phyloP scores from a whole-genome alignment of 2,329 filamentous ascomycete species.

The Trichoderma sp. region DNA sequence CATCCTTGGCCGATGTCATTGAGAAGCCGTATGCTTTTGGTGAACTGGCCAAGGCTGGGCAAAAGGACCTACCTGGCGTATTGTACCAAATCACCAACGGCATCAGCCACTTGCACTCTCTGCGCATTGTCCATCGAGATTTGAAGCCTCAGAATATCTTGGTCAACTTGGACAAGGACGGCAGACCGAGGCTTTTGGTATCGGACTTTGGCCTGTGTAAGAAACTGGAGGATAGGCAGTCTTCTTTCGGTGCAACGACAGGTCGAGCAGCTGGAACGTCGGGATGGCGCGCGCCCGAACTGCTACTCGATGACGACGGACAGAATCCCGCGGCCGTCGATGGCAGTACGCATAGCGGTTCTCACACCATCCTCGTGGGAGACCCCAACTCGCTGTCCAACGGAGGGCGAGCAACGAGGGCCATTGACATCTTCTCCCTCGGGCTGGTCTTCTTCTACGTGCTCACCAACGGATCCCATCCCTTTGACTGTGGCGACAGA shows the following conservation, averaged over 20 bases:
- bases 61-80: slow-evolving; percentile 74
- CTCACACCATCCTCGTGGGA: slow-evolving; percentile 59
- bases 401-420: slow-evolving; percentile 79
- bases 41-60: slow-evolving; percentile 70
- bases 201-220: slow-evolving; percentile 98
- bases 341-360: slow-evolving; percentile 61
- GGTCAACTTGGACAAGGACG: slow-evolving; percentile 71
- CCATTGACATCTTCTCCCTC: slow-evolving; percentile 96
- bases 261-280: slow-evolving; percentile 91
- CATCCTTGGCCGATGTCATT: slow-evolving; percentile 88
- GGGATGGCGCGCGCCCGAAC: slow-evolving; percentile 94
- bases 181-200: slow-evolving; percentile 81
- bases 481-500: slow-evolving; percentile 89
- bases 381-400: slow-evolving; percentile 52
- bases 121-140: slow-evolving; percentile 95
- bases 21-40: slow-evolving; percentile 71
- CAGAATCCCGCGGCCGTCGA: slow-evolving; percentile 53
- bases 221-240: slow-evolving; percentile 91
- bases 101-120: slow-evolving; percentile 81
- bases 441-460: slow-evolving; percentile 99
- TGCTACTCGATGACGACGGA: slow-evolving; percentile 78
- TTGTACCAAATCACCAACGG: slow-evolving; percentile 89
- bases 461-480: slow-evolving; percentile 88
- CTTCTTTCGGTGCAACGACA: slow-evolving; percentile 91
- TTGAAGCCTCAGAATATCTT: slow-evolving; percentile 98